phyloP scores from a whole-genome alignment of 2,329 filamentous ascomycete genomes.

The Pestalotiopsis sp. region DNA sequence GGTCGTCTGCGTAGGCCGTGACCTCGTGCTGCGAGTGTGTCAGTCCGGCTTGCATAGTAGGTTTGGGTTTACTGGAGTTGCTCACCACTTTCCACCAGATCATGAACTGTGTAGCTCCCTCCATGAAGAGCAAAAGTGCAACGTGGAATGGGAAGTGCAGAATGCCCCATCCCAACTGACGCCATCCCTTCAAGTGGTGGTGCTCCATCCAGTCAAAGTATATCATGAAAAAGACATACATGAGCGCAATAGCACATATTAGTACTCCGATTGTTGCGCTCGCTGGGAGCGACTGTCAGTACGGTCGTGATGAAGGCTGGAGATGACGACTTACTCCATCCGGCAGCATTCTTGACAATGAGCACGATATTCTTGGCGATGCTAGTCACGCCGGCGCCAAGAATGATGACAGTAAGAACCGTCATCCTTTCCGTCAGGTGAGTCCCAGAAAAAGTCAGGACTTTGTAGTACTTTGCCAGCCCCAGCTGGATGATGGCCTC shows the following conservation, averaged over 20 bases:
- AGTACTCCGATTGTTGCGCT: conserved; percentile 40
- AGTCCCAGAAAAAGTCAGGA: conserved; percentile 62
- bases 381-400: conserved; percentile 65
- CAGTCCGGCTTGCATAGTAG: background rate
- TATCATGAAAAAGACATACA: conserved; percentile 45
- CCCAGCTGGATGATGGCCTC: conserved; percentile 55
- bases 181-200: conserved; percentile 53
- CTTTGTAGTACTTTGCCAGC: conserved; percentile 55
- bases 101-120: conserved; percentile 60
- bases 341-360: conserved; percentile 39
- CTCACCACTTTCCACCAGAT: conserved; percentile 40
- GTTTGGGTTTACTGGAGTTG: background rate
- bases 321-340: conserved; percentile 38
- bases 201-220: conserved; percentile 66
- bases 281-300: conserved; percentile 24
- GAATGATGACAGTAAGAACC: conserved; percentile 65
- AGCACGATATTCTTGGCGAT: conserved; percentile 51
- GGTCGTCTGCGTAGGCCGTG: conserved; percentile 27
- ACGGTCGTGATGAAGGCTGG: background rate
- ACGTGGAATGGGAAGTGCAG: conserved; percentile 67
- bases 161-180: conserved; percentile 58
- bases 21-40: conserved; percentile 4
- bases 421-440: conserved; percentile 67
- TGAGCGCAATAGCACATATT: conserved; percentile 36
- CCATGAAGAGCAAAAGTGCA: conserved; percentile 61